phyloP scores from a whole-genome alignment of 2,329 filamentous ascomycete genomes.

The Fusarium verrucosum region DNA sequence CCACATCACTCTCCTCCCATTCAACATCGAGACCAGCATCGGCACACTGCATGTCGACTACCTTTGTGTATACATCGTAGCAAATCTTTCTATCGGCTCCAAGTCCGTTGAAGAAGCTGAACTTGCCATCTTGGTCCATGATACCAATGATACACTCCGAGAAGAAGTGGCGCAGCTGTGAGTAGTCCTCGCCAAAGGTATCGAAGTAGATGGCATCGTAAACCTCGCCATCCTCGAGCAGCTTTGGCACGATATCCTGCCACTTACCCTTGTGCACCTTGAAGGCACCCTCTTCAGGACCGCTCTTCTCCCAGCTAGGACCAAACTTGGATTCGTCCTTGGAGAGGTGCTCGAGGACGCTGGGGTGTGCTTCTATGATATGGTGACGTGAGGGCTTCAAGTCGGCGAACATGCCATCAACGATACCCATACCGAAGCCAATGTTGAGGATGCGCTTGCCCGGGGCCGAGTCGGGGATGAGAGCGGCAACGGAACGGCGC shows the following conservation, averaged over 20 bases:
- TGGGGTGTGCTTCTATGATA: conserved; percentile 86
- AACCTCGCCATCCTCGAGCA: conserved; percentile 73
- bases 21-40: conserved; percentile 91
- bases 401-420: conserved; percentile 78
- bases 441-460: conserved; percentile 83
- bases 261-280: conserved; percentile 75
- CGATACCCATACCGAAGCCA: conserved; percentile 90
- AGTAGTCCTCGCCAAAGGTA: conserved; percentile 95
- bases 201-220: conserved; percentile 97
- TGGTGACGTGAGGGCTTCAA: conserved; percentile 76
- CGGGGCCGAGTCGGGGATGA: conserved; percentile 58
- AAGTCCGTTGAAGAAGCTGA: conserved; percentile 90
- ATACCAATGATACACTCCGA: conserved; percentile 84
- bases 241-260: conserved; percentile 79
- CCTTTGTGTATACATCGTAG: conserved; percentile 95
- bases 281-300: conserved; percentile 72
- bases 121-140: conserved; percentile 75
- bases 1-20: conserved; percentile 81
- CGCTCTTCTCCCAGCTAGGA: conserved; percentile 62
- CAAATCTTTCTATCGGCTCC: conserved; percentile 92
- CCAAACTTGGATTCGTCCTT: conserved; percentile 62
- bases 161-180: conserved; percentile 86
- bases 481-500: conserved; percentile 75
- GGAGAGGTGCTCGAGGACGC: conserved; percentile 73
- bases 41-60: conserved; percentile 88